Evolutionary conservation across 2,329 filamentous ascomycete genomes (phyloP), one percentile per base, ranked within the genome.

Genomic region (Apiospora marii): DNA sequence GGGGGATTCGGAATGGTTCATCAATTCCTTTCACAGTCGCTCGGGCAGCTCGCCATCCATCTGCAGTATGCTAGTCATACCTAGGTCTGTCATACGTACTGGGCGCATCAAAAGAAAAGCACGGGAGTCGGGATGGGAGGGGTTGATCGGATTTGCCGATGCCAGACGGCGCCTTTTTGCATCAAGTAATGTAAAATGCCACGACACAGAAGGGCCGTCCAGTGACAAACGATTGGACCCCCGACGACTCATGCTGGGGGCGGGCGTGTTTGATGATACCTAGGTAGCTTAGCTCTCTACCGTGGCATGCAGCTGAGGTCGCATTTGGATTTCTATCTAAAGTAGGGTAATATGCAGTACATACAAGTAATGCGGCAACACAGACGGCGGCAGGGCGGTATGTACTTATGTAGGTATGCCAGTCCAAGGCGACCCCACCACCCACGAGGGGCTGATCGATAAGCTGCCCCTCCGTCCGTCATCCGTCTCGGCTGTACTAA

Each of bases 401-500:
- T 30, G 27, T 30, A 30, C n/a, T n/a, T n/a, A n/a, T n/a, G 27
- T 30, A 30, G 27, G 24, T 19, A 61, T n/a, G 3, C 19, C 4
- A 37, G 13, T 19, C 4, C 5, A 24, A 51, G n/a, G 10, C n/a
- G 58, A 64, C 58, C 34, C 30, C 58, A 41, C 58, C 58, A 64
- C 22, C 34, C 30, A 41, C 49, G 4, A 14, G 8, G 51, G 12
- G 12, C 27, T 61, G 53, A 37, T 61, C 53, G 53, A 64, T 64
- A 64, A 64, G 58, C 58, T 64, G 53, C 19, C 53, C 27, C 19
- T 34, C 58, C 58, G 34, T 64, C 58, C 58, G 30, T 64, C 58
- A 64, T 64, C 58, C 22, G 4, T 64, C 58, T 64, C 53, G 53
- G 53, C 53, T 37, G 27, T 19, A 61, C 53, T 37, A 61, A 22